Base-by-base conservation (phyloP, 2,329 filamentous ascomycete species). In the Akanthomyces uredinophilus region DNA sequence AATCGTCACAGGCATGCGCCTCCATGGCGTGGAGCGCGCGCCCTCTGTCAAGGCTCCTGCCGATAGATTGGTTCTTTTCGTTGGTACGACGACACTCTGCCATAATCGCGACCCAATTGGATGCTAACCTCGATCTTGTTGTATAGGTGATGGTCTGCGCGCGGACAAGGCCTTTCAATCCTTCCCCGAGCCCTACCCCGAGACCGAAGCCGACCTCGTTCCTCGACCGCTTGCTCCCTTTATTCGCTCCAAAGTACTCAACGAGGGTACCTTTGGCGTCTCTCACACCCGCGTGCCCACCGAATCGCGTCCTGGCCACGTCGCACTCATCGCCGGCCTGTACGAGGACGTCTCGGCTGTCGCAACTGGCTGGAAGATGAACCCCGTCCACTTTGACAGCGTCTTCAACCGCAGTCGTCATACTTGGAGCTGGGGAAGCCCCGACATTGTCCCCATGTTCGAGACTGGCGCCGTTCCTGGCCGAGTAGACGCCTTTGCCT, bases 351-450 rank as follows among this genome's bases (percentile, higher is more conserved):
- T 99, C 1, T 98, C 95, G 39, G 90, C 95, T 2, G 95, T 99
- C 22, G 96, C 90, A 35, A 99, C 96, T 1, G 95, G 95, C 18
- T 99, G 95, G 95, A 98, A 99, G 77, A 79, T 97, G 68, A 99
- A 99, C 72, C 95, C 95, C 0, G 95, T 99, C 71, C 90, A 98
- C 72, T 99, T 99, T 71, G 95, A 99, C 78, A 98, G 94, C 70
- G 92, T 99, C 13, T 99, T 99, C 83, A 99, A 99, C 74, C 87
- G 91, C 65, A 98, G 94, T 72, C 83, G 89, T 51, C 96, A 99
- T 77, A 99, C 96, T 8, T 99, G 95, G 95, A 96, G 93, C 74
- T 99, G 95, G 95, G 95, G 95, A 2, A 97, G 93, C 71, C 95
- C 95, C 1, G 95, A 99, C 75, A 99, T 99, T 70, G 77, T 99